Evolutionary conservation across 75 land plant species (phyloP).

Genomic region (Adiantum capillusveneris): DNA sequence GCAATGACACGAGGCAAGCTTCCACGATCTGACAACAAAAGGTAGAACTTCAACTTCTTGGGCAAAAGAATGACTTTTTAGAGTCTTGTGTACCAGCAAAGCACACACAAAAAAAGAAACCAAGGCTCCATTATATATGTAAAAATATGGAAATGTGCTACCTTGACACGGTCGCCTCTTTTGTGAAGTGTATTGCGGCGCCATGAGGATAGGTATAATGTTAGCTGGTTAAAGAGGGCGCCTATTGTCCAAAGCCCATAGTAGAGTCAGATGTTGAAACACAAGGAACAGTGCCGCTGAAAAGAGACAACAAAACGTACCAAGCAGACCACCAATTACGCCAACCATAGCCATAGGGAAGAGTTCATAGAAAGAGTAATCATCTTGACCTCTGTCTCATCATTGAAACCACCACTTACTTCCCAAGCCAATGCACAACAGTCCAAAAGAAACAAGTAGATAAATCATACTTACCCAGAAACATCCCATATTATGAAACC

Average conservation of each 20-base stretch:
- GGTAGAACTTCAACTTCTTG: background rate
- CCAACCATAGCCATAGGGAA: slow-evolving; percentile 99
- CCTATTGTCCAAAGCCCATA: slow-evolving; percentile 28
- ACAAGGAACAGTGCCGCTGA: background rate
- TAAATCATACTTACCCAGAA: slow-evolving; percentile 50
- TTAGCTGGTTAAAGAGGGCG: slow-evolving; percentile 92
- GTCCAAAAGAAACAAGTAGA: background rate
- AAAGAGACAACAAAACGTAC: slow-evolving; percentile 28
- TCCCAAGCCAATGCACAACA: background rate
- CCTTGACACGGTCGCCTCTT: slow-evolving; percentile 88
- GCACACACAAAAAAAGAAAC: no score
- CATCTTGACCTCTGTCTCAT: slow-evolving; percentile 81
- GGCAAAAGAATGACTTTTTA: no score
- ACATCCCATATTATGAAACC: slow-evolving; percentile 99
- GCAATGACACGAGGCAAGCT: slow-evolving; percentile 67
- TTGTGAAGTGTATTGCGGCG: slow-evolving; percentile 82
- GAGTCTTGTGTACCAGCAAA: no score
- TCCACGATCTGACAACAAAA: slow-evolving; percentile 65
- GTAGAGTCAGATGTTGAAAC: no score
- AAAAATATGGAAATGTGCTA: slow-evolving; percentile 10
- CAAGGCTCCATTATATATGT: no score
- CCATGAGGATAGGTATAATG: slow-evolving; percentile 71
- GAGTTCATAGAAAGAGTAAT: slow-evolving; percentile 92
- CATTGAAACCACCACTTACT: background rate
- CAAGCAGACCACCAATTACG: slow-evolving; percentile 92